These are phyloP conservation scores for Yamadazyma blattariae DNA, from an alignment of 1,139 yeast genomes.

Conservation along the genomic window DNA sequence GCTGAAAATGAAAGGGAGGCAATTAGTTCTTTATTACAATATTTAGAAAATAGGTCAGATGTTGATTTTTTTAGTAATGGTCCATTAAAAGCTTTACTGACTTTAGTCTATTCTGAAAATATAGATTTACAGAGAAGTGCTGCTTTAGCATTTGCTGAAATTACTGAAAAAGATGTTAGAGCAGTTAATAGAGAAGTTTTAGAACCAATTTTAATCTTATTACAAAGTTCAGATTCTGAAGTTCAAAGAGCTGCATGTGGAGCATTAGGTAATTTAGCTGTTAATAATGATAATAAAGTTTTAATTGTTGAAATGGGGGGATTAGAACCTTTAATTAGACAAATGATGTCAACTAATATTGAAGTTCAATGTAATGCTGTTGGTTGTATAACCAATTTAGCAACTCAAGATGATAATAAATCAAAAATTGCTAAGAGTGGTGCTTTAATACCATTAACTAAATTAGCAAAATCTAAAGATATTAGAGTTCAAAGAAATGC, in stretches of 20 bases:
- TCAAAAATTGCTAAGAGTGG: slow-evolving; percentile 95
- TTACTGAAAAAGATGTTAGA: slow-evolving; percentile 92
- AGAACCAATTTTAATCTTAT: slow-evolving; percentile 84
- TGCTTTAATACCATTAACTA: slow-evolving; percentile 91
- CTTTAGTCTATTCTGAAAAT: slow-evolving; percentile 91
- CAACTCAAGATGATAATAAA: slow-evolving; percentile 98
- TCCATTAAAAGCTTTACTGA: slow-evolving; percentile 83
- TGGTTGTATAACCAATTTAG: slow-evolving; percentile 96
- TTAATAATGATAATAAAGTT: slow-evolving; percentile 89
- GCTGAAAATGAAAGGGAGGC: slow-evolving; percentile 99
- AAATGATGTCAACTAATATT: slow-evolving; percentile 95
- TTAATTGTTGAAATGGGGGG: slow-evolving; percentile 98
- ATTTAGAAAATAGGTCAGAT: slow-evolving; percentile 77
- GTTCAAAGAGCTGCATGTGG: slow-evolving; percentile 99
- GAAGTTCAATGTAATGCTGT: slow-evolving; percentile 99
- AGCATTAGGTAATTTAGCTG: slow-evolving; percentile 95
- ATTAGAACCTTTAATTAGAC: slow-evolving; percentile 89
- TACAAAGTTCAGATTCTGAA: slow-evolving; percentile 87
- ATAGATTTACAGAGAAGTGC: slow-evolving; percentile 96
- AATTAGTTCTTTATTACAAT: slow-evolving; percentile 82
- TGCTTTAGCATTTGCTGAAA: slow-evolving; percentile 97
- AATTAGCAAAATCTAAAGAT: slow-evolving; percentile 90
- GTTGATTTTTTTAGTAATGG: slow-evolving; percentile 93
- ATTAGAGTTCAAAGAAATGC: slow-evolving; percentile 97
- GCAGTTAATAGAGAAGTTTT: slow-evolving; percentile 88